These are phyloP conservation scores for Limnanthes douglasii DNA, from an alignment of 345 rosid genomes.

Conservation along the genomic window DNA sequence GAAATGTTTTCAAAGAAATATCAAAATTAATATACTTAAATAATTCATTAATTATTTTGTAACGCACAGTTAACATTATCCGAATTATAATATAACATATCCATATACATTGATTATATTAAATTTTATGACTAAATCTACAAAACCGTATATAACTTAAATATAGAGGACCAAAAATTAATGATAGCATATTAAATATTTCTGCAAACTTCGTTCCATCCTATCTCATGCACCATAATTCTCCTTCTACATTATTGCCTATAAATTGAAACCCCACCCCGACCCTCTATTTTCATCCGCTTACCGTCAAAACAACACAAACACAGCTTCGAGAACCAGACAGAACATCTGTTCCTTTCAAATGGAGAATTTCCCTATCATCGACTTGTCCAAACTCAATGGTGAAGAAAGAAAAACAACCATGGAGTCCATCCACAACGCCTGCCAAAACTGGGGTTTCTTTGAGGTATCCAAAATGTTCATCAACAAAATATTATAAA, in stretches of 20 bases:
- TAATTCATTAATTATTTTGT: no score
- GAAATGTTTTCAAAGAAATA: no score
- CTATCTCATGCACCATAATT: neutral
- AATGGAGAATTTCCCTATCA: slow-evolving; percentile 38
- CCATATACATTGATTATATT: no score
- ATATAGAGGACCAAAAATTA: no score
- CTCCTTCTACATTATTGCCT: neutral
- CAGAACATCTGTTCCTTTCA: neutral
- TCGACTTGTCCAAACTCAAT: slow-evolving; percentile 30
- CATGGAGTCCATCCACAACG: slow-evolving; percentile 34
- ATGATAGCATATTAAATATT: no score
- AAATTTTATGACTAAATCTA: no score
- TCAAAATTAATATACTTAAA: no score
- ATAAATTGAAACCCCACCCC: neutral
- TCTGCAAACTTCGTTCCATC: no score
- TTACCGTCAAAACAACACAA: neutral
- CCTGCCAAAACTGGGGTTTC: slow-evolving; percentile 59
- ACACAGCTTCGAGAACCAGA: no score
- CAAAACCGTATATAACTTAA: no score
- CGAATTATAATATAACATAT: no score
- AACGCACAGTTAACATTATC: no score
- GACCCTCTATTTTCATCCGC: neutral
- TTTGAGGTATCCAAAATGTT: slow-evolving; percentile 26
- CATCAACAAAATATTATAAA: neutral
- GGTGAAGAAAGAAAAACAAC: slow-evolving; percentile 27